A percentile compares a stretch with the other conserved stretches of the same genome.
phyloP scores from a whole-genome alignment of 768 basidiomycete species.

The Crassisporium funariophilum region DNA sequence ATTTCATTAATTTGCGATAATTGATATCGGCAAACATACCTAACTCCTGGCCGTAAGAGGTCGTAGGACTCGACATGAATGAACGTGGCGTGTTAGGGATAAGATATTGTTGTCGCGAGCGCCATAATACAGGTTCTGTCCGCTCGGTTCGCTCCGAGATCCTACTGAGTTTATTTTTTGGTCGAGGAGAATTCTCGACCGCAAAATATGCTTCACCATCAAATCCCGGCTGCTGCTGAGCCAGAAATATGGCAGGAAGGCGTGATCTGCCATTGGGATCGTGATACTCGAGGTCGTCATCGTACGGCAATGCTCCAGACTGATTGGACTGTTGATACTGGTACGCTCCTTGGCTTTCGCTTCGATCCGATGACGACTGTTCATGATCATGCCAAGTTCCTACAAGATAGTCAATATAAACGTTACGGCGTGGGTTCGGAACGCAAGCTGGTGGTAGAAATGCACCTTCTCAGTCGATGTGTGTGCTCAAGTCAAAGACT shows the following conservation, averaged over 20 bases:
- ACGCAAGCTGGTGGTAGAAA: conserved; percentile 35
- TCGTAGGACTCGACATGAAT: conserved; percentile 43
- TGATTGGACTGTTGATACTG: conserved; percentile 19
- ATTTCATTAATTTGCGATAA: not conserved
- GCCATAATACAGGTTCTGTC: conserved; percentile 57
- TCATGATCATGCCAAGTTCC: conserved; percentile 4
- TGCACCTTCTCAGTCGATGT: conserved; percentile 61
- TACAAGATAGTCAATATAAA: conserved; percentile 1
- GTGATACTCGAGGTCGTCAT: conserved; percentile 21
- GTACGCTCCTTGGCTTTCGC: conserved; percentile 10
- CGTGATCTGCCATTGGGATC: conserved; percentile 42
- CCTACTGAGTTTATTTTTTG: conserved; percentile 50
- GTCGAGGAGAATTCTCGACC: conserved; percentile 26
- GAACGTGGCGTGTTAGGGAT: conserved; percentile 43
- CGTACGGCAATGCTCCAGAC: conserved; percentile 16
- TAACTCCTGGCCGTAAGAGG: conserved; percentile 66
- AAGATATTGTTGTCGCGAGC: conserved; percentile 40
- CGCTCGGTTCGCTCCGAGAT: conserved; percentile 71
- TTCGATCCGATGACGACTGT: conserved; percentile 6
- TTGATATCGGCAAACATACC: conserved; percentile 39
- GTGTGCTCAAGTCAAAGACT: conserved; percentile 29
- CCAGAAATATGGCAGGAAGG: conserved; percentile 61
- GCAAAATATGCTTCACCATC: conserved; percentile 35
- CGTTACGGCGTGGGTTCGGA: not conserved
- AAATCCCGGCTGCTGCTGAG: conserved; percentile 52